These are phyloP conservation scores for Rhodamnia rubescens DNA, from an alignment of 345 rosid species.

Conservation along the genomic window DNA sequence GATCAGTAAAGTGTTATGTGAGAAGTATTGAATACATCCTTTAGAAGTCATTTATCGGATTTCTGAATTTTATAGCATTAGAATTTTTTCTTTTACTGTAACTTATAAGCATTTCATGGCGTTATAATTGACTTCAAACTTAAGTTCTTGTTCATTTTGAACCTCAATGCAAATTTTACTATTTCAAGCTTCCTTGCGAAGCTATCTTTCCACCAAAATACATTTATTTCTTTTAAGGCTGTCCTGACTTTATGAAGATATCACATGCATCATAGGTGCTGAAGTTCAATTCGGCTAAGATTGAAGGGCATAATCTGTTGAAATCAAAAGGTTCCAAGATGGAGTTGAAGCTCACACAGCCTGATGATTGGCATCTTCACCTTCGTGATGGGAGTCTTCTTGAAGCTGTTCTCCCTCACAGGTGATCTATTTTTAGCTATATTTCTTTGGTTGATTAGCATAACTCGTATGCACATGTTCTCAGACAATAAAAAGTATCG, in stretches of 20 bases:
- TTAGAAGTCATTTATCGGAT: neutral
- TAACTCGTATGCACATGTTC: neutral
- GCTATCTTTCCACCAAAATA: neutral
- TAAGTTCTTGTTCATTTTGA: neutral
- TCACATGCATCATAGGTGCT: neutral
- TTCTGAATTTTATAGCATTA: neutral
- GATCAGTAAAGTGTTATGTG: neutral
- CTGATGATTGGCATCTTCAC: constrained; percentile 93
- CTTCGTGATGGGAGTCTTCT: constrained; percentile 71
- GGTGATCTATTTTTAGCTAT: constrained; percentile 17
- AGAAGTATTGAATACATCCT: neutral
- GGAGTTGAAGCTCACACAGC: constrained; percentile 64
- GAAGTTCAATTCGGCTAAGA: neutral
- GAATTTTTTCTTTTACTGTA: neutral
- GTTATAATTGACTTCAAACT: neutral
- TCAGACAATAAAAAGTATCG: neutral
- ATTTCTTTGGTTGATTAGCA: neutral
- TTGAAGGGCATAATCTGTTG: constrained; percentile 2
- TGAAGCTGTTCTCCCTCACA: constrained; percentile 64
- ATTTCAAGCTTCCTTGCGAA: neutral
- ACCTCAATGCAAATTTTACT: neutral
- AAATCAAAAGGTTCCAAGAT: constrained; percentile 17
- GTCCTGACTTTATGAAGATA: neutral
- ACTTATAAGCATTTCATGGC: neutral
- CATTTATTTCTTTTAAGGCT: neutral